These are phyloP conservation scores for Trichoderma brevicompactum DNA, from an alignment of 2,329 filamentous ascomycete species.

Conservation along the genomic window DNA sequence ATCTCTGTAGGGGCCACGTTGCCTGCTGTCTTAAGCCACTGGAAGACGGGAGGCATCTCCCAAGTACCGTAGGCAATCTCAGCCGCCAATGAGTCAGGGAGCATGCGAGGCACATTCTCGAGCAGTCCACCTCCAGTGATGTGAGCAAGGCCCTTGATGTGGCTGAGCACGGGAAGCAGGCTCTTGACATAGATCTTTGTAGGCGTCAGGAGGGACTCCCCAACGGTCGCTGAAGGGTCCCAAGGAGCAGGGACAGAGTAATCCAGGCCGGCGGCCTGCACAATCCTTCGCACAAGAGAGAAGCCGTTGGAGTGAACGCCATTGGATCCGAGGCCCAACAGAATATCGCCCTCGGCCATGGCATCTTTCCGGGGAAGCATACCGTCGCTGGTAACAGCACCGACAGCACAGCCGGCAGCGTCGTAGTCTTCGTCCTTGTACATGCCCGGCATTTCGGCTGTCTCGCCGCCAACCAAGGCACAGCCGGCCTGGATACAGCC, in stretches of 20 bases:
- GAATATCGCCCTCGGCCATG: constrained; percentile 82
- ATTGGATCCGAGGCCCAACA: constrained; percentile 82
- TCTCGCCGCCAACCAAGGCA: constrained; percentile 94
- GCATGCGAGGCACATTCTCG: constrained; percentile 94
- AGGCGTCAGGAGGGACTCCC: constrained; percentile 80
- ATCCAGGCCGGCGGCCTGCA: constrained; percentile 71
- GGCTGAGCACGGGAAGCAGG: constrained; percentile 67
- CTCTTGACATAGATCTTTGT: constrained; percentile 93
- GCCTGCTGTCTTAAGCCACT: constrained; percentile 78
- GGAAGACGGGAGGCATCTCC: constrained; percentile 78
- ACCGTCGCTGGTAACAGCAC: constrained; percentile 71
- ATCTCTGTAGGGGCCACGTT: constrained; percentile 79
- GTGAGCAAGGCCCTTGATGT: constrained; percentile 92
- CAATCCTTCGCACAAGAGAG: constrained; percentile 90
- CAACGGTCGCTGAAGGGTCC: constrained; percentile 66
- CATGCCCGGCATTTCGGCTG: constrained; percentile 97
- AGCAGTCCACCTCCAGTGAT: constrained; percentile 93
- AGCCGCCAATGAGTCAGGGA: constrained; percentile 77
- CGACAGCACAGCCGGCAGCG: constrained; percentile 86
- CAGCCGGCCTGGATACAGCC: constrained; percentile 86
- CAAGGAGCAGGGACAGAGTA: constrained; percentile 80
- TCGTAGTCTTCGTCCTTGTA: constrained; percentile 91
- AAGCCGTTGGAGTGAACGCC: constrained; percentile 97
- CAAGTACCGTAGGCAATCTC: constrained; percentile 79
- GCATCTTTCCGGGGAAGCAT: constrained; percentile 75